Evolutionary conservation across 2,329 filamentous ascomycete genomes (phyloP), one percentile per base, ranked within the genome.

Genomic region (Aspergillus sp.): DNA sequence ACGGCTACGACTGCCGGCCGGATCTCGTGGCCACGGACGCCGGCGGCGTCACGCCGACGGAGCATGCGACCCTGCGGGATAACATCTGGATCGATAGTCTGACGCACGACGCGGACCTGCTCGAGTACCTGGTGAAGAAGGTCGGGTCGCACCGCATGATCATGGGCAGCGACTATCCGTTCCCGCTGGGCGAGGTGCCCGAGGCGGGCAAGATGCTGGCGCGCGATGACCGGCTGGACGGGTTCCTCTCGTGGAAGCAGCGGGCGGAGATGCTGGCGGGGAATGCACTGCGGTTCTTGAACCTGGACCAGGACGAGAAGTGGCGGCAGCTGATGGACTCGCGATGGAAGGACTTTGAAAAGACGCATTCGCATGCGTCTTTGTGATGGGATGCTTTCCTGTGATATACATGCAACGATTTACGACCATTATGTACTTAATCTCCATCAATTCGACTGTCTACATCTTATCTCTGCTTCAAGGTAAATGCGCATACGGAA

Each of bases 151-250:
- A 56, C 1, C 36, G 54, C 5, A 49, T 61, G 11, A 53, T 61
- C 10, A 60, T 61, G 59, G 59, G 59, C 1, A 61, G 59, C 34
- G 59, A 61, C 36, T 61, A 61, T 51, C 59, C 59, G 6, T 61
- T 61, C 25, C 59, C 59, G 5, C 47, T 61, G 21, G 59, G 59
- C 1, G 59, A 61, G 40, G 55, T 60, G 49, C 59, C 59, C 2
- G 50, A 57, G 17, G 55, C 59, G 9, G 59, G 59, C 1, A 50
- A 51, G 40, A 59, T 59, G 57, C 47, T 61, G 43, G 54, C 48
- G 10, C 45, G 52, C 20, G 59, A 61, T 45, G 17, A 43, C 16
- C 25, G 38, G 14, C 25, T 61, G n/a, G 46, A 49, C 5, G 42
- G 36, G 13, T 52, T 59, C 13, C 47, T 61, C 5, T 53, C 57